phyloP scores from a whole-genome alignment of 129 eudicot genomes.

The Tagetes patula region DNA sequence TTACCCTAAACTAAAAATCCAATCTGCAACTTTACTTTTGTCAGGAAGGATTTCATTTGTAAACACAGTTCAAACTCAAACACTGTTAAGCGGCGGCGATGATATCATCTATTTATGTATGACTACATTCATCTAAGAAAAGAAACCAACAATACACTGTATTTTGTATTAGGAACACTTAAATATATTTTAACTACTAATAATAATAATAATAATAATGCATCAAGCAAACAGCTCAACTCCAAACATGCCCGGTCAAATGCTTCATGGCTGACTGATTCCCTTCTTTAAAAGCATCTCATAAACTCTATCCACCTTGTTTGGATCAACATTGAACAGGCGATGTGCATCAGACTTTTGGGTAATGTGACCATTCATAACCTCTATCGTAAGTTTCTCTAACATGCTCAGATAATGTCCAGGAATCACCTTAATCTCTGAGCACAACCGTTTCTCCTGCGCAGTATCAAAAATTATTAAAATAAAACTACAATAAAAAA shows the following conservation, averaged over 20 bases:
- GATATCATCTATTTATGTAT: too few species aligned
- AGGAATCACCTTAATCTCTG: constrained; percentile 78
- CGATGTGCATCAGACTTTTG: constrained; percentile 81
- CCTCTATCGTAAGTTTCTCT: constrained; percentile 73
- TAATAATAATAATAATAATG: too few species aligned
- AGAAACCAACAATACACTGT: too few species aligned
- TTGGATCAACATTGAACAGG: constrained; percentile 76
- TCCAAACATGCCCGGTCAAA: neutral
- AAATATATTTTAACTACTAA: too few species aligned
- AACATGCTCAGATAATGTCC: constrained; percentile 79
- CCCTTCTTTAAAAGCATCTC: constrained; percentile 89
- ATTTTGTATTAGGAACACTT: too few species aligned
- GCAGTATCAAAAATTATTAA: neutral
- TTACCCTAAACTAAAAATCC: too few species aligned
- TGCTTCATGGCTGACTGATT: constrained; percentile 42
- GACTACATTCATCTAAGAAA: too few species aligned
- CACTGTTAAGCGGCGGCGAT: too few species aligned
- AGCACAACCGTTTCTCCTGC: constrained; percentile 86
- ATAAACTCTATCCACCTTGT: constrained; percentile 83
- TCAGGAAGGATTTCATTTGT: too few species aligned
- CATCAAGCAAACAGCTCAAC: too few species aligned
- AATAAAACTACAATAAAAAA: neutral
- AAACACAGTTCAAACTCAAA: too few species aligned
- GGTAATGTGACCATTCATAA: constrained; percentile 60
- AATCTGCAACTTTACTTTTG: too few species aligned